Conservation (phyloP, 2,329 filamentous ascomycete species). For the Simplicillium aogashimaense region DNA sequence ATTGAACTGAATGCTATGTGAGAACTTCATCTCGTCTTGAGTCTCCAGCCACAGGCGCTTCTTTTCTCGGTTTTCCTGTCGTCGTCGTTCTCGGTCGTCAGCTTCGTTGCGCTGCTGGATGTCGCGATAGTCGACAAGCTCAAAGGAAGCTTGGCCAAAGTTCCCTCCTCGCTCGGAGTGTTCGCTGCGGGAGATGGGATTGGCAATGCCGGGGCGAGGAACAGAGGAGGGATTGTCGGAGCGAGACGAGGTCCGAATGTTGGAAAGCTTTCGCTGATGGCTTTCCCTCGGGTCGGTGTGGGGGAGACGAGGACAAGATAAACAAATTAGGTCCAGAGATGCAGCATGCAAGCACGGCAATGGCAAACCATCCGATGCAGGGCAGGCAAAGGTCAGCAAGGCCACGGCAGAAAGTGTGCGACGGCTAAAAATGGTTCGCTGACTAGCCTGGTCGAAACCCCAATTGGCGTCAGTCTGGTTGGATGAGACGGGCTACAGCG, state of each 20-base stretch:
- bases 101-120: conserved; percentile 17
- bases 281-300: no score
- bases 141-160: conserved; percentile 17
- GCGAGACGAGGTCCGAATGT: conserved; percentile 20
- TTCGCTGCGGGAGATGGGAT: conserved; percentile 9
- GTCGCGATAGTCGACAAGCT: conserved; percentile 30
- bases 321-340: no score
- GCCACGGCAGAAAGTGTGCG: no score
- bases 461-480: no score
- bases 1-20: conserved; percentile 98
- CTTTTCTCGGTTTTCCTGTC: conserved; percentile 38
- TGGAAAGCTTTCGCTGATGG: conserved; percentile 13
- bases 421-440: no score
- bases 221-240: conserved; percentile 28
- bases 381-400: no score
- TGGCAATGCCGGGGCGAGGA: conserved; percentile 16
- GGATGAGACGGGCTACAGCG: no score
- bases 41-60: conserved; percentile 64
- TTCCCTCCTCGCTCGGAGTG: conserved; percentile 23
- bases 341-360: no score
- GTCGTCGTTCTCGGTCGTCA: conserved; percentile 21
- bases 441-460: no score
- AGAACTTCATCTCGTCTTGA: conserved; percentile 96
- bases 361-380: no score
- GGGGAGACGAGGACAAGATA: no score